Evolutionary conservation across 768 basidiomycete genomes (phyloP).

Genomic region (Chalciporus chontae): DNA sequence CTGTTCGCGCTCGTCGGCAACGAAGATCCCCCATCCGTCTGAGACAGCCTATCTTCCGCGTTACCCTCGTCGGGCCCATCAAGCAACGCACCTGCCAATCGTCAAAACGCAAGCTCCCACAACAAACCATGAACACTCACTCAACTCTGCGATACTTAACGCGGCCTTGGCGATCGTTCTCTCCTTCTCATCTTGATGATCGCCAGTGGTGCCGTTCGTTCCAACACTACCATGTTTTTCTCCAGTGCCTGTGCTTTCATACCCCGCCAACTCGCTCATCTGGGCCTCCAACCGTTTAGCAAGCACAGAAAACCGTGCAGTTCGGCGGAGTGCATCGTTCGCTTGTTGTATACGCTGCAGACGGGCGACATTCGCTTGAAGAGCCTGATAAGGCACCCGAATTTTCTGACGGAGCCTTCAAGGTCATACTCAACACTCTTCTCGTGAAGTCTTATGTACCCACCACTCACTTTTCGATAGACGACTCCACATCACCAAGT

Average conservation of each 20-base stretch:
- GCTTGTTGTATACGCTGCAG: conserved; percentile 80
- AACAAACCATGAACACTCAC: conserved; percentile 42
- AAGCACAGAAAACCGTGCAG: conserved; percentile 80
- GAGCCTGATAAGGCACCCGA: conserved; percentile 72
- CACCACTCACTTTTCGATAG: conserved; percentile 71
- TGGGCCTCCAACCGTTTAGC: conserved; percentile 80
- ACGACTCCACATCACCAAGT: conserved; percentile 68
- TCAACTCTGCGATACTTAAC: conserved; percentile 87
- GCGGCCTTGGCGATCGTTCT: conserved; percentile 90
- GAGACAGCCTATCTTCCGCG: neutral
- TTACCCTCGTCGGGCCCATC: conserved; percentile 35
- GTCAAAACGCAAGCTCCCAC: conserved; percentile 1
- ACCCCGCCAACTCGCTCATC: conserved; percentile 63
- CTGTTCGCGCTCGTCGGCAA: conserved; percentile 19
- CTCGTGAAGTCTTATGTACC: neutral
- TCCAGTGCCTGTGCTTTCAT: neutral
- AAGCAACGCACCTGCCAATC: conserved; percentile 44
- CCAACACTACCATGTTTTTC: neutral
- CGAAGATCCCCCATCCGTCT: conserved; percentile 8
- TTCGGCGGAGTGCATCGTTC: conserved; percentile 79
- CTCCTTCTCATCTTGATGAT: conserved; percentile 76
- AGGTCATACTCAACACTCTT: neutral
- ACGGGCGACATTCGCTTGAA: conserved; percentile 66
- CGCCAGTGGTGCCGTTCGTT: conserved; percentile 17
- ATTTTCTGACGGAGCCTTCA: conserved; percentile 81